Evolutionary conservation across 2,329 filamentous ascomycete genomes (phyloP).

Genomic region (Phaeophleospora eucalypticola): DNA sequence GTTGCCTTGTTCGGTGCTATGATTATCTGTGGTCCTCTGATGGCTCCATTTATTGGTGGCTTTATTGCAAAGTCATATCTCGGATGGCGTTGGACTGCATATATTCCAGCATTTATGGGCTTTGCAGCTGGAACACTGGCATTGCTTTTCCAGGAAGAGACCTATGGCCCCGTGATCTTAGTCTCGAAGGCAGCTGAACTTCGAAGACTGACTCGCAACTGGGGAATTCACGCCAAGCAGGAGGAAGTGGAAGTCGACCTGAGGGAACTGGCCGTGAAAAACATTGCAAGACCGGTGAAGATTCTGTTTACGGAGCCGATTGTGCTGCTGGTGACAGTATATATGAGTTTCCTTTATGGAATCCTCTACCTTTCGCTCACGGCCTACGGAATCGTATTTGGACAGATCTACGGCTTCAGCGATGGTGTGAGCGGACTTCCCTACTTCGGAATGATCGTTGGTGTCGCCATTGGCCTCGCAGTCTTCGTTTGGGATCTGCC

Average conservation of each 20-base stretch:
- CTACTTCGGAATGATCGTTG: constrained; percentile 68
- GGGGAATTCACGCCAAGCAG: constrained; percentile 49
- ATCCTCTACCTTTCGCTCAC: constrained; percentile 71
- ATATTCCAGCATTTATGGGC: constrained; percentile 42
- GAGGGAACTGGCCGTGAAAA: constrained; percentile 34
- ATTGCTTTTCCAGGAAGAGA: constrained; percentile 39
- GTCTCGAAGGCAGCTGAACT: constrained; percentile 38
- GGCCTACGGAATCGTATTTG: constrained; percentile 77
- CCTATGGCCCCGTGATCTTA: constrained; percentile 40
- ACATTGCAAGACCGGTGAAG: constrained; percentile 39
- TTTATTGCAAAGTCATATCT: constrained; percentile 38
- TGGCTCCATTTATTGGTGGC: constrained; percentile 43
- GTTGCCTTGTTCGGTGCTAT: constrained; percentile 37
- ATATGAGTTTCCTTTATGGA: constrained; percentile 36
- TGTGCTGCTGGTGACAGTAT: constrained; percentile 45
- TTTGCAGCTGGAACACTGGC: constrained; percentile 27
- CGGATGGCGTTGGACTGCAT: constrained; percentile 46
- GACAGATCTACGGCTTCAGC: constrained; percentile 64
- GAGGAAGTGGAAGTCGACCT: constrained; percentile 38
- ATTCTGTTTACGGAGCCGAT: constrained; percentile 50
- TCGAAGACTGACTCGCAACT: constrained; percentile 34
- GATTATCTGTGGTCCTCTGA: constrained; percentile 37
- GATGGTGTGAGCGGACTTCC: constrained; percentile 69
- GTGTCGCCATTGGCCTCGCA: constrained; percentile 25
- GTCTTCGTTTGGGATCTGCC: constrained; percentile 28